phyloP scores from a whole-genome alignment of 768 basidiomycete species.

The Boletellus ananiceps region DNA sequence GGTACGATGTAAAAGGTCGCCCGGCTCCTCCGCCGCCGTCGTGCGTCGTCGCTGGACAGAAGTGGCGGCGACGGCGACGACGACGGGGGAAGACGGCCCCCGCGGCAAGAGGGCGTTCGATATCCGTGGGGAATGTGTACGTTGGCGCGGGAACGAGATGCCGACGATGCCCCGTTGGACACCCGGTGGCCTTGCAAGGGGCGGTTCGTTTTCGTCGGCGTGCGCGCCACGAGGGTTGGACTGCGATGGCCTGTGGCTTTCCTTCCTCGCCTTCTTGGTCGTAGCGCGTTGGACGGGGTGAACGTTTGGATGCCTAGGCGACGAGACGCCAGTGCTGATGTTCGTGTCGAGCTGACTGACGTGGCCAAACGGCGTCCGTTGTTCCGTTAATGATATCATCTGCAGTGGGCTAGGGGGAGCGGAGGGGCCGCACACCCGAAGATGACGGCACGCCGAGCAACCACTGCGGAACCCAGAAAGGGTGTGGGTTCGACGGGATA shows the following conservation, averaged over 20 bases:
- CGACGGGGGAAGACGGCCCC: neutral
- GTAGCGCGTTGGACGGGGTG: neutral
- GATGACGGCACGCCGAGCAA: constrained; percentile 25
- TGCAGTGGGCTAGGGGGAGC: constrained; percentile 11
- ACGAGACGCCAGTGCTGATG: neutral
- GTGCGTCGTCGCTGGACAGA: constrained; percentile 3
- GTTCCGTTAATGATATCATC: neutral
- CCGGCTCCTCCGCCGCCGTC: neutral
- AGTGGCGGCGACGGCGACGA: neutral
- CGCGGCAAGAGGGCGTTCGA: constrained; percentile 7
- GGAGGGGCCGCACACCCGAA: constrained; percentile 13
- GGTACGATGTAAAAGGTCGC: constrained; percentile 2
- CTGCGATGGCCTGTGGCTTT: neutral
- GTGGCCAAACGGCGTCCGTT: neutral
- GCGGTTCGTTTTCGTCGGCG: constrained; percentile 22
- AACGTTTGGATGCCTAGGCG: neutral
- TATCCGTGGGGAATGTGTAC: constrained; percentile 7
- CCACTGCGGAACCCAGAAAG: constrained; percentile 25
- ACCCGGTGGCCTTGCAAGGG: neutral
- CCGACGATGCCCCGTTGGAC: constrained; percentile 3
- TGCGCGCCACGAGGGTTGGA: neutral
- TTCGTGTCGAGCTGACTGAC: neutral
- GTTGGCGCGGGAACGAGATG: constrained; percentile 14
- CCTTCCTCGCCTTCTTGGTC: constrained; percentile 8
- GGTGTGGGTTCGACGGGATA: constrained; percentile 8